These are phyloP conservation scores for Fusarium virguliforme DNA, from an alignment of 2,329 filamentous ascomycete genomes.

Conservation along the genomic window DNA sequence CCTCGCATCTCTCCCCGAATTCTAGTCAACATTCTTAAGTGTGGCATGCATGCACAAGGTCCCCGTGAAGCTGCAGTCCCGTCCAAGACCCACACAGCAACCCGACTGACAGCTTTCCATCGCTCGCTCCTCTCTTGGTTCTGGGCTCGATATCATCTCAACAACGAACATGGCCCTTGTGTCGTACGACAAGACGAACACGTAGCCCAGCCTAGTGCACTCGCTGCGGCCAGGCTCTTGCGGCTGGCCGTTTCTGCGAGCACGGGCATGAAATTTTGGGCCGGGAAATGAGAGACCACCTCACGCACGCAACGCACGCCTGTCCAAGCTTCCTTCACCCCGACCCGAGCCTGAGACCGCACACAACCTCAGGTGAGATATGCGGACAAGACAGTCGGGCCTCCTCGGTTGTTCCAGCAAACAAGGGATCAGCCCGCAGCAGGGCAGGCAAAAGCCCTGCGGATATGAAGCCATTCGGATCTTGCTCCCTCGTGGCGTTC, in stretches of 20 bases:
- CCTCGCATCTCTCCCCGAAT: constrained; percentile 1
- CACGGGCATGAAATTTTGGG: constrained; percentile 42
- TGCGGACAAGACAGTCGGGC: constrained; percentile 33
- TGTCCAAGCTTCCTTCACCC: constrained; percentile 44
- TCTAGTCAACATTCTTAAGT: constrained; percentile 19
- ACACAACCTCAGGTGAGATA: constrained; percentile 34
- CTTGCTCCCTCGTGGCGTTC: constrained; percentile 11
- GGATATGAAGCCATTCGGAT: constrained; percentile 20
- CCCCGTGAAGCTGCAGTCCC: constrained; percentile 13
- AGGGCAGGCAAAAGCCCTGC: neutral
- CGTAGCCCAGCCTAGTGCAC: constrained; percentile 30
- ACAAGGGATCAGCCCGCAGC: neutral
- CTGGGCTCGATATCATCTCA: constrained; percentile 23
- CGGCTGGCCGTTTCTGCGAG: constrained; percentile 36
- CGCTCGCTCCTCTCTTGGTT: constrained; percentile 28
- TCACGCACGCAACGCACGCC: neutral
- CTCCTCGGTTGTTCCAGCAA: constrained; percentile 19
- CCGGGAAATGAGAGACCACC: constrained; percentile 45
- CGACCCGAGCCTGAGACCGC: constrained; percentile 21
- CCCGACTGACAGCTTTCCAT: constrained; percentile 16
- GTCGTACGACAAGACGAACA: constrained; percentile 45
- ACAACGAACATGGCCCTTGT: constrained; percentile 31
- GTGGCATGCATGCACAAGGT: constrained; percentile 8
- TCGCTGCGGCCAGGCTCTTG: constrained; percentile 28
- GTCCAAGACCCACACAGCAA: constrained; percentile 21